Evolutionary conservation across 2,329 filamentous ascomycete genomes (phyloP), one percentile per base, ranked within the genome.

Genomic region (Hypoxylon sp.): DNA sequence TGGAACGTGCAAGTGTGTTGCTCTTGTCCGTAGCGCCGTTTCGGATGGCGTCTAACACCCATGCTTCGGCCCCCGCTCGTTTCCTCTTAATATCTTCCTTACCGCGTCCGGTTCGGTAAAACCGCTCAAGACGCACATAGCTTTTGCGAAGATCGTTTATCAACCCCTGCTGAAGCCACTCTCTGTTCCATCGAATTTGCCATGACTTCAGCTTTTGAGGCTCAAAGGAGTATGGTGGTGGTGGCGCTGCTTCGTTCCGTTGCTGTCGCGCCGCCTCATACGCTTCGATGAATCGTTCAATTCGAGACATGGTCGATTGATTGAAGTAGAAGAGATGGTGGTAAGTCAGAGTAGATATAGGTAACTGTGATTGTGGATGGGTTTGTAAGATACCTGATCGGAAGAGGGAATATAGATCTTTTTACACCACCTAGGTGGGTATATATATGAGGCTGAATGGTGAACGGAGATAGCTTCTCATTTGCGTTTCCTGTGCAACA

Each of bases 171-270:
- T 9, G 29, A 19, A 42, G 14, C n/a, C 37, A 42, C 14, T 42
- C 37, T 17, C 14, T 42, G n/a, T 42, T 42, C 37, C 37, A 42
- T 42, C 37, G 37, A 17, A n/a, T 42, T 42, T 42, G 37, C 37
- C 37, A 42, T 13, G 37, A n/a, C n/a, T 42, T 42, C 5, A 42
- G 6, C 3, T 5, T 17, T 42, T 37, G 1, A n/a, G 13, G 35
- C 35, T 9, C 37, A 42, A 3, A 6, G 14, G 37, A 42, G 14
- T 42, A 42, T 8, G 37, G 37, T 42, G 37, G 37, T 8, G 37
- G 37, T 8, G 8, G 14, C 14, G 5, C 29, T 9, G 29, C 29
- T 9, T 31, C 29, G 8, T 31, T 31, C 5, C 2, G 29, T 6
- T 31, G 29, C 29, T 31, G 5, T 31, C 8, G 29, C 29, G 29